A percentile compares a stretch with the other conserved stretches of the same genome.
phyloP scores from a whole-genome alignment of 306 rosid genomes.

The Fragaria nilgerrensis region DNA sequence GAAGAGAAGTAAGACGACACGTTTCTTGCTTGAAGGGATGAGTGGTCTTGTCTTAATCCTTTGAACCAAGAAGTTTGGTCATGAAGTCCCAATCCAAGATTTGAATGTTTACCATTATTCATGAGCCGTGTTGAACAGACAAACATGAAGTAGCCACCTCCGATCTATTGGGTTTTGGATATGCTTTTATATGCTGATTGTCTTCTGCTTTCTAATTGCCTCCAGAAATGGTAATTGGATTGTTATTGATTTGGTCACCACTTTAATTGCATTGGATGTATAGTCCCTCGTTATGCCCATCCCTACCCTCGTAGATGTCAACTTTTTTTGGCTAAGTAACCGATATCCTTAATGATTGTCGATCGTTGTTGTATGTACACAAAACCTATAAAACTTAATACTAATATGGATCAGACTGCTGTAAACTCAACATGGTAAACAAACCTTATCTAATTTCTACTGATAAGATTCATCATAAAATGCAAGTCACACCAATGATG shows the following conservation, averaged over 20 bases:
- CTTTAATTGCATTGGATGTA: neutral
- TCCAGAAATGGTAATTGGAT: neutral
- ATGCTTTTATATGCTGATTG: conserved; percentile 10
- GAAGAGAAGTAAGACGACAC: neutral
- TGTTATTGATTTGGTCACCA: neutral
- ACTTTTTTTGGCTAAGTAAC: too few species aligned
- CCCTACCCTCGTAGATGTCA: too few species aligned
- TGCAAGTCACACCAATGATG: neutral
- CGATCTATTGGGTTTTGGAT: conserved; percentile 7
- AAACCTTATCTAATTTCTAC: neutral
- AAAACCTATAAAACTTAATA: too few species aligned
- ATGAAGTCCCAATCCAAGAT: conserved; percentile 5
- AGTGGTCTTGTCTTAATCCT: conserved; percentile 3
- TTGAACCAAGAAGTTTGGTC: conserved; percentile 6
- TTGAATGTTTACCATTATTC: neutral
- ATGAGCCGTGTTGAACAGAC: conserved; percentile 29
- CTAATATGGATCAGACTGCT: neutral
- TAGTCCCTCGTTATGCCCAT: too few species aligned
- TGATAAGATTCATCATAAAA: neutral
- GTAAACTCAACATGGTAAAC: neutral
- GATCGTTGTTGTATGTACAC: neutral
- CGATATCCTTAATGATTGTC: too few species aligned
- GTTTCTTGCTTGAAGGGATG: neutral
- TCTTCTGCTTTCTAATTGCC: conserved; percentile 9
- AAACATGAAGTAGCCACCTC: conserved; percentile 10